Conservation (phyloP, 441 rosid genomes). For the Aleurites moluccanus region DNA sequence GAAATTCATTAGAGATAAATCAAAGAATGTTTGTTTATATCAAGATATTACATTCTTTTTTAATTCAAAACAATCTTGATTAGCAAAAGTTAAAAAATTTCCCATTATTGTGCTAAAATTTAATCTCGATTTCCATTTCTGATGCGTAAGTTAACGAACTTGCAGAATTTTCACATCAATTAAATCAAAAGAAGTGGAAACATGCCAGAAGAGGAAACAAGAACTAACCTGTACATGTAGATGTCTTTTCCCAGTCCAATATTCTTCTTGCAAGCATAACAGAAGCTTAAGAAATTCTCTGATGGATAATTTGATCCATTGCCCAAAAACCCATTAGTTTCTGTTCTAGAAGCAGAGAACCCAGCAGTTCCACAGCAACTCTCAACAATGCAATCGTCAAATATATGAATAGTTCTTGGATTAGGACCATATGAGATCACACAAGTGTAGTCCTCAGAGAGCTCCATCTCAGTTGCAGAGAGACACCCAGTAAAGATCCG, state of each 20-base stretch:
- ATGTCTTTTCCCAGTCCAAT: slow-evolving; percentile 80
- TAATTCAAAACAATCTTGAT: background rate
- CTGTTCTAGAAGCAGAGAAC: slow-evolving; percentile 30
- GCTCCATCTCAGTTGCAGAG: slow-evolving; percentile 69
- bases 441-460: slow-evolving; percentile 93
- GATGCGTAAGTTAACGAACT: background rate
- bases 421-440: slow-evolving; percentile 82
- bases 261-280: slow-evolving; percentile 73
- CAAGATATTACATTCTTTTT: background rate
- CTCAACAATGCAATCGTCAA: slow-evolving; percentile 72
- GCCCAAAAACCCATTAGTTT: slow-evolving; percentile 21
- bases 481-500: slow-evolving; percentile 45
- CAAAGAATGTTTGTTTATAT: background rate
- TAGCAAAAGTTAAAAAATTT: no score
- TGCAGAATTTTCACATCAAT: background rate
- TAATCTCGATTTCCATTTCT: background rate
- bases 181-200: slow-evolving; percentile 11
- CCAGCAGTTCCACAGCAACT: slow-evolving; percentile 49
- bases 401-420: slow-evolving; percentile 83
- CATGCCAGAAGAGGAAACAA: slow-evolving; percentile 16
- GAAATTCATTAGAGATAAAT: no score
- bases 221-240: slow-evolving; percentile 82
- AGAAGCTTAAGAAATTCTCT: slow-evolving; percentile 66
- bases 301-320: slow-evolving; percentile 37
- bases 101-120: background rate